Percentiles rank a stretch among this genome's conserved stretches.
These are phyloP conservation scores for Fusarium sp. DNA, from an alignment of 2,329 filamentous ascomycete genomes.

Conservation along the genomic window DNA sequence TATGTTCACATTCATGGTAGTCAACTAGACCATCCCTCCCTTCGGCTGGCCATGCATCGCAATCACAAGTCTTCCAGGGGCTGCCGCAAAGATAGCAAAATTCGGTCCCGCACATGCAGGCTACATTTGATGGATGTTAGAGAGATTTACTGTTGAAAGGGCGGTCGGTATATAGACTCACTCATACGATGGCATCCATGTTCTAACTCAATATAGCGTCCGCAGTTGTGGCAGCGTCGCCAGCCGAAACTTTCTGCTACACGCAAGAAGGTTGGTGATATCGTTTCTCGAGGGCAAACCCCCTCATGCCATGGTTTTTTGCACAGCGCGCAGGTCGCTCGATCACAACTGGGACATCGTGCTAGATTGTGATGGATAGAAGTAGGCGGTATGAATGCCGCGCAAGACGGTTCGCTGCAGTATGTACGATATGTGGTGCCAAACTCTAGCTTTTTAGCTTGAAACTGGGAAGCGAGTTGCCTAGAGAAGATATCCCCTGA, in stretches of 20 bases:
- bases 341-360: constrained; percentile 58
- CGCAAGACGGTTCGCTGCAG: constrained; percentile 61
- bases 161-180: constrained; percentile 56
- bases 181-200: constrained; percentile 70
- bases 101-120: too few relatives aligned
- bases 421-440: constrained; percentile 63
- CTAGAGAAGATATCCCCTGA: constrained; percentile 46
- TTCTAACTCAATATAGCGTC: constrained; percentile 61
- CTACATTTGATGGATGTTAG: too few relatives aligned
- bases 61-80: too few relatives aligned
- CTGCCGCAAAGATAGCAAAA: too few relatives aligned
- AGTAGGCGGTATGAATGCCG: constrained; percentile 59
- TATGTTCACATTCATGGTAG: too few relatives aligned
- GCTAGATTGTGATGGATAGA: constrained; percentile 54
- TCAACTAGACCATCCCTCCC: too few relatives aligned
- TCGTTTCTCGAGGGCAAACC: constrained; percentile 62
- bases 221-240: constrained; percentile 64
- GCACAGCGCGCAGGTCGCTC: constrained; percentile 64
- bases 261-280: constrained; percentile 55
- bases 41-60: too few relatives aligned
- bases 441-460: constrained; percentile 62
- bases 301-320: constrained; percentile 60
- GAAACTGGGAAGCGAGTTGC: constrained; percentile 54
- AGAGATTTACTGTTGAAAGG: too few relatives aligned
- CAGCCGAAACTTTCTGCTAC: constrained; percentile 60